A percentile compares a stretch with the other conserved stretches of the same genome.
Conservation (phyloP, 768 basidiomycete species). For the Lentinula lateritia region DNA sequence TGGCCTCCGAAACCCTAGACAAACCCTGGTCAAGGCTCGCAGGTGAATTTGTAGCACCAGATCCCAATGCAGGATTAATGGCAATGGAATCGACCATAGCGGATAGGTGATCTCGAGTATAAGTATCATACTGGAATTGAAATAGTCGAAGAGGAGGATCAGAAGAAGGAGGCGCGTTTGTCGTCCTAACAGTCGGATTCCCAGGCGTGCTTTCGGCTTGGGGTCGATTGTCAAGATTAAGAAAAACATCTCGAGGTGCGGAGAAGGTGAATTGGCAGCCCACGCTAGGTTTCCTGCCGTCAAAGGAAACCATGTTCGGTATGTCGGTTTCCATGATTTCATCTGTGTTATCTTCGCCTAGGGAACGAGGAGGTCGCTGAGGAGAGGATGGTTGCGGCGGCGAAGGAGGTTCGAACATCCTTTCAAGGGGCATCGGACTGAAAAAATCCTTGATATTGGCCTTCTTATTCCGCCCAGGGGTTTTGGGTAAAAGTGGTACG, state of each 20-base stretch:
- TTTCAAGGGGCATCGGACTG: conserved; percentile 79
- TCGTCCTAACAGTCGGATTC: conserved; percentile 23
- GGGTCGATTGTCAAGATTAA: conserved; percentile 29
- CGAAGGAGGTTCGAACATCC: conserved; percentile 92
- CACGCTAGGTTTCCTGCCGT: conserved; percentile 39
- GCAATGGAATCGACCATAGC: conserved; percentile 94
- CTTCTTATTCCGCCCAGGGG: conserved; percentile 48
- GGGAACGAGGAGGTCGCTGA: conserved; percentile 11
- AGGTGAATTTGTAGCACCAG: conserved; percentile 36
- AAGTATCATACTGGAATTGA: conserved; percentile 94
- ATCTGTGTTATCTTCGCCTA: conserved; percentile 18
- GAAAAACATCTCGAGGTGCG: conserved; percentile 37
- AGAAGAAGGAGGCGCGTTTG: conserved; percentile 33
- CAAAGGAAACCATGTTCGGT: conserved; percentile 40
- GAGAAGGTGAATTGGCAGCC: conserved; percentile 74
- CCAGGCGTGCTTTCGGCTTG: conserved; percentile 63
- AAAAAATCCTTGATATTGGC: conserved; percentile 77
- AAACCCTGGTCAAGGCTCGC: conserved; percentile 39
- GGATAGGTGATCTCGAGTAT: conserved; percentile 89
- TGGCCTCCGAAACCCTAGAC: conserved; percentile 43
- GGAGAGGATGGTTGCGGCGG: conserved; percentile 28
- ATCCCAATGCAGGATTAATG: conserved; percentile 61
- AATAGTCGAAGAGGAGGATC: conserved; percentile 83
- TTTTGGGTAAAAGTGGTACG: conserved; percentile 55
- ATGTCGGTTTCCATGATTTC: conserved; percentile 47